Evolutionary conservation across 2,329 filamentous ascomycete genomes (phyloP), one percentile per base, ranked within the genome.

Genomic region (Aureobasidium vineae): DNA sequence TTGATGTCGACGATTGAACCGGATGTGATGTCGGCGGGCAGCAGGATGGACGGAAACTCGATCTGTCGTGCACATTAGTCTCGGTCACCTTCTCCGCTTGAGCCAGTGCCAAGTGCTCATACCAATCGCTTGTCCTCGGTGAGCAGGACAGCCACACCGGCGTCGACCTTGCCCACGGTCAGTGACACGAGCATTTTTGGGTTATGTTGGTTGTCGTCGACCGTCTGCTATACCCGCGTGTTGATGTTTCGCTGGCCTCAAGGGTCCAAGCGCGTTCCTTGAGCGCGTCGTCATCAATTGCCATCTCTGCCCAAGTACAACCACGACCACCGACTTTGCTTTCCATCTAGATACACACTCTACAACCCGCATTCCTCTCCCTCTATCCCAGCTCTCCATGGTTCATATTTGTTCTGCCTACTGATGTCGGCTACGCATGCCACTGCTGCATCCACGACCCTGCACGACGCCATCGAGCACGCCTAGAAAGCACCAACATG

Each of bases 91-190:
- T 19, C 23, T 31, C 66, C 31, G 21, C 33, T 36, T 36, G 3
- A 19, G 49, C 61, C 26, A 26, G 26, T 8, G n/a, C 15, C 16
- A 23, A 31, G 19, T 16, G 65, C 68, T 79, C 88, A 75, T 86
- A 97, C 94, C 74, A 99, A 85, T 76, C 95, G 89, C 80, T 98
- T 98, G 79, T 99, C 95, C 76, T 96, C 90, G 56, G 95, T 99
- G 75, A 99, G 83, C 65, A 99, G 88, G 69, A 99, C 95, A 59
- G 95, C 96, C 76, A 99, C 94, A 80, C 95, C 95, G 74, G 95
- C 95, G 80, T 99, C 95, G 80, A 99, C 95, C 83, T 99, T 99
- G 83, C 95, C 95, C 79, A 99, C 95, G 60, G 94, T 98, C 77
- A 99, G 85, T 71, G 95, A 98, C 80, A 99, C 91, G 75, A 98